Conservation (phyloP, 192 early-diverging fungal genomes). For the Martensiomyces pterosporus region DNA sequence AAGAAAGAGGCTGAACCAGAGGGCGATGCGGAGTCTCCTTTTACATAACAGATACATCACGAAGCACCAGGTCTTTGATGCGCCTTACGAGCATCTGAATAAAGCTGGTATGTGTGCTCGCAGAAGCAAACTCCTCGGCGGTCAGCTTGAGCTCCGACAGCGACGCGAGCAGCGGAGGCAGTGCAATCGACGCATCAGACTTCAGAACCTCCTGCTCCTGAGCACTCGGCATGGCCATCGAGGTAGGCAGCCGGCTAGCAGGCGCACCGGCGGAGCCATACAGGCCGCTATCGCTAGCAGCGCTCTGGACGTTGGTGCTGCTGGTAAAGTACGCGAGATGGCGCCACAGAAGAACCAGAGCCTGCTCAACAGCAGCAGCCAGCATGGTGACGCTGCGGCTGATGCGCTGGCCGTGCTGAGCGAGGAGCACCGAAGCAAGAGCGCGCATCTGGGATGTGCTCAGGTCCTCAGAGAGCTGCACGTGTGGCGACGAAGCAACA, state of each 20-base stretch:
- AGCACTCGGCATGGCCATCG: constrained; percentile 16
- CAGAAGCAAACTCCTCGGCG: constrained; percentile 22
- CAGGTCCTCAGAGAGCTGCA: constrained; percentile 28
- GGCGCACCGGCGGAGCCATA: neutral
- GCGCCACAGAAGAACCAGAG: constrained; percentile 67
- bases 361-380: constrained; percentile 53
- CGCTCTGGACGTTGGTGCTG: too few relatives aligned
- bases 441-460: constrained; percentile 39
- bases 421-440: constrained; percentile 30
- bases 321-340: constrained; percentile 59
- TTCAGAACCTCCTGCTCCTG: constrained; percentile 35
- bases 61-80: constrained; percentile 43
- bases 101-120: constrained; percentile 38
- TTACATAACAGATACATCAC: constrained; percentile 25
- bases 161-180: constrained; percentile 33
- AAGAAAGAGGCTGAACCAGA: too few relatives aligned
- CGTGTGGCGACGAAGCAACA: constrained; percentile 28
- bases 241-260: constrained; percentile 4
- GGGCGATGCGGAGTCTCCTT: too few relatives aligned
- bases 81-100: constrained; percentile 46
- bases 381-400: constrained; percentile 38
- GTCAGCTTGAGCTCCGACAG: constrained; percentile 38
- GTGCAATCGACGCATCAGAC: constrained; percentile 32
- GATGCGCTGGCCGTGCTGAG: constrained; percentile 40
- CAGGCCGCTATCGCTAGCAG: neutral